phyloP scores from a whole-genome alignment of 345 rosid genomes.

The Draba incana region DNA sequence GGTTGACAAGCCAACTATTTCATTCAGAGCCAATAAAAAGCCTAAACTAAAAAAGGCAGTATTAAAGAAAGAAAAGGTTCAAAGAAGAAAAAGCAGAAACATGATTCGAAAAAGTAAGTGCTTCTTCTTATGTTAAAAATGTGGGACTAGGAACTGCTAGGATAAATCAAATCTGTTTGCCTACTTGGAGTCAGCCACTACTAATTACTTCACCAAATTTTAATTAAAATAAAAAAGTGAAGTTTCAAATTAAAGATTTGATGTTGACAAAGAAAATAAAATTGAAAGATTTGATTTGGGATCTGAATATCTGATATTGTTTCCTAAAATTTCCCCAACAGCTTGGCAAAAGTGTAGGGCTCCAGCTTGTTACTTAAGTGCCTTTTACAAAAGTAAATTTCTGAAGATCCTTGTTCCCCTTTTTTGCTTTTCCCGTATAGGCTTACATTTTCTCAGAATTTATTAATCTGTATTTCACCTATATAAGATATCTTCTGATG shows the following conservation, averaged over 20 bases:
- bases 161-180: constrained; percentile 37
- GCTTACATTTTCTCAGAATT: neutral
- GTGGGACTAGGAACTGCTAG: constrained; percentile 40
- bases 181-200: constrained; percentile 43
- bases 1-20: constrained; percentile 39
- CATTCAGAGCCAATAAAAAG: constrained; percentile 40
- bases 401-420: constrained; percentile 41
- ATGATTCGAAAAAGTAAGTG: constrained; percentile 38
- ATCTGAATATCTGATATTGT: constrained; percentile 43
- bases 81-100: constrained; percentile 27
- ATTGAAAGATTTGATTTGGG: constrained; percentile 46
- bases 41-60: constrained; percentile 32
- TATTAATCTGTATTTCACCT: neutral
- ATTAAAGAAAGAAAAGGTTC: constrained; percentile 2
- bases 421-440: constrained; percentile 18
- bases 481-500: constrained; percentile 4
- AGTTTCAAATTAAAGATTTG: constrained; percentile 35
- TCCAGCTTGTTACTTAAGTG: constrained; percentile 44
- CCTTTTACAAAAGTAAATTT: constrained; percentile 43
- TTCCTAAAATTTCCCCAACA: constrained; percentile 47
- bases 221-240: constrained; percentile 26
- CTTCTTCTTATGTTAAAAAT: constrained; percentile 41
- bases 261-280: constrained; percentile 38
- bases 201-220: constrained; percentile 30
- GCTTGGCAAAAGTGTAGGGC: constrained; percentile 46